phyloP scores from a whole-genome alignment of 2,329 filamentous ascomycete genomes.

The Aspergillus aculeatinus region DNA sequence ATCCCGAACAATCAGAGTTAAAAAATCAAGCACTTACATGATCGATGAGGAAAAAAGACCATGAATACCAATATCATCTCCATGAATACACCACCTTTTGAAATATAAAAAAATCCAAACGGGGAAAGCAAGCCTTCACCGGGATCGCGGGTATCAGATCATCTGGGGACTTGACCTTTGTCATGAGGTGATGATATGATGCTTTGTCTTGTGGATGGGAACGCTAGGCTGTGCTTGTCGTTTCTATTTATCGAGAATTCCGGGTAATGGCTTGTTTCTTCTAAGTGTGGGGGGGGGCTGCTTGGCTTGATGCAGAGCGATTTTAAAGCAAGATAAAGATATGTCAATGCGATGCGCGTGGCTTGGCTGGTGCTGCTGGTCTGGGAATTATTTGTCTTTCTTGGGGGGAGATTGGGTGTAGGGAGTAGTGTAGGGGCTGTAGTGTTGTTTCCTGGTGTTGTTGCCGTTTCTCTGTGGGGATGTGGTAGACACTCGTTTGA shows the following conservation, averaged over 20 bases:
- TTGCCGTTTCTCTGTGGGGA: too few species aligned
- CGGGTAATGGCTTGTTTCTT: background rate
- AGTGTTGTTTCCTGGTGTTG: constrained; percentile 7
- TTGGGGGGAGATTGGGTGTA: background rate
- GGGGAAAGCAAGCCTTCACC: background rate
- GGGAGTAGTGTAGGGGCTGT: background rate
- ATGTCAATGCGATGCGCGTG: background rate
- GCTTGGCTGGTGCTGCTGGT: constrained; percentile 8
- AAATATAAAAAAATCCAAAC: background rate
- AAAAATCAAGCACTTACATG: background rate
- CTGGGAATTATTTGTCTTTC: background rate
- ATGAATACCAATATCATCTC: background rate
- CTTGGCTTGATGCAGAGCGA: background rate
- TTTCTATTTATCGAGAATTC: background rate
- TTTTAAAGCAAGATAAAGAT: background rate
- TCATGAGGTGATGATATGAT: background rate
- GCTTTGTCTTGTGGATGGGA: background rate
- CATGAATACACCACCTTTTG: background rate
- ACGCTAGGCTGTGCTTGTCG: background rate
- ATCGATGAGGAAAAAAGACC: background rate
- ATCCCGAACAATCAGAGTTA: background rate
- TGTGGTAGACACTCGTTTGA: too few species aligned
- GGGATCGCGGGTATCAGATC: background rate
- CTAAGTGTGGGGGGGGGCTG: background rate
- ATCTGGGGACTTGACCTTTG: background rate